Percentiles rank a stretch among this genome's conserved stretches.
These are phyloP conservation scores for Magnusiomyces paraingens DNA, from an alignment of 1,139 yeast species.

Conservation along the genomic window DNA sequence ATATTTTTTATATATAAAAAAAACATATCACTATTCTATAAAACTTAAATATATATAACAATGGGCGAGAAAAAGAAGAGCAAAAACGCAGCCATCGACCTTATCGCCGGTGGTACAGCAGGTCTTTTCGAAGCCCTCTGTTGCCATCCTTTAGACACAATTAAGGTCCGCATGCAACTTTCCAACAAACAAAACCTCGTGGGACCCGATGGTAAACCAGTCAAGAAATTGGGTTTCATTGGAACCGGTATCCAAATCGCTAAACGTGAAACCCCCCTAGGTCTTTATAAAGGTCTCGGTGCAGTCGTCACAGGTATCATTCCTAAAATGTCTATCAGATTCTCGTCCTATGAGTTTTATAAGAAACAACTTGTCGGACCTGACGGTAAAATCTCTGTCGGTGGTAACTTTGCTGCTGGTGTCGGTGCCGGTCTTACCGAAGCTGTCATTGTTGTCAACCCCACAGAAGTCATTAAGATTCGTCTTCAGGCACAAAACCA, in stretches of 20 bases:
- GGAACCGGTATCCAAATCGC: constrained; percentile 76
- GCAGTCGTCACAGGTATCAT: constrained; percentile 97
- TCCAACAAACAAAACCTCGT: constrained; percentile 35
- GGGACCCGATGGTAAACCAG: constrained; percentile 31
- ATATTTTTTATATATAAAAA: not conserved
- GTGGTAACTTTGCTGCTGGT: constrained; percentile 76
- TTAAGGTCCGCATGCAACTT: constrained; percentile 95
- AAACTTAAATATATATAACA: constrained; percentile 10
- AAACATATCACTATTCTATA: constrained; percentile 4
- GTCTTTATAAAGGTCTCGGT: constrained; percentile 91
- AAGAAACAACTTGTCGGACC: constrained; percentile 56
- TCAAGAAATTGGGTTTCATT: constrained; percentile 78
- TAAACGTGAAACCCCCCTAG: constrained; percentile 72
- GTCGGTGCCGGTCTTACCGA: constrained; percentile 97
- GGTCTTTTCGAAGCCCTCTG: constrained; percentile 93
- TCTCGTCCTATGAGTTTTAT: constrained; percentile 88
- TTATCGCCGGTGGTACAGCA: constrained; percentile 95
- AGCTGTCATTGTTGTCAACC: constrained; percentile 90
- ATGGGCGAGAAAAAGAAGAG: constrained; percentile 27
- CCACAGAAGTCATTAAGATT: constrained; percentile 95
- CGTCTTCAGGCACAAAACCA: constrained; percentile 94
- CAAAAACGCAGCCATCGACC: constrained; percentile 57
- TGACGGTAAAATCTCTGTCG: constrained; percentile 66
- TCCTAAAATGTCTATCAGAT: constrained; percentile 96
- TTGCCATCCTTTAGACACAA: constrained; percentile 84